Evolutionary conservation across 1,284 basidiomycete species (phyloP).

Genomic region (Marasmius sp.): DNA sequence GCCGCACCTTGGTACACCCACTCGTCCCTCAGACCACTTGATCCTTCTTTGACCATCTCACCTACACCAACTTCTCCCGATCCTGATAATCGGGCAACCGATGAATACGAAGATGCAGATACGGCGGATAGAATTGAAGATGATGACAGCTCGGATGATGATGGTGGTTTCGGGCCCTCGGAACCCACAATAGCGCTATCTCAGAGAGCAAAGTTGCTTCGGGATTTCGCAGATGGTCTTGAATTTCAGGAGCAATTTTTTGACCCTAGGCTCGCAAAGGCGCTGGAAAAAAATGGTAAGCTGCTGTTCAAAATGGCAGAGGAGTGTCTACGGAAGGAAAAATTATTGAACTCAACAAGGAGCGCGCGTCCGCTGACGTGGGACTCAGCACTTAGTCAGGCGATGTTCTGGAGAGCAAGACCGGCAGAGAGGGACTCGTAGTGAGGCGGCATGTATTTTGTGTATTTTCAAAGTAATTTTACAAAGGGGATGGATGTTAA

Average conservation of each 20-base stretch:
- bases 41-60: not conserved
- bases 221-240: not conserved
- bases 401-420: not conserved
- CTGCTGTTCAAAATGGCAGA: not conserved
- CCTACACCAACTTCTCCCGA: not conserved
- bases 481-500: no score
- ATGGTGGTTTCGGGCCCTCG: not conserved
- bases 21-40: constrained; percentile 11
- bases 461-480: no score
- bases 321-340: not conserved
- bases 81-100: not conserved
- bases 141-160: not conserved
- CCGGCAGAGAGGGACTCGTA: not conserved
- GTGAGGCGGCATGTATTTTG: not conserved
- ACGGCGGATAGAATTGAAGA: not conserved
- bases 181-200: not conserved
- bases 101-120: not conserved
- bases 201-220: not conserved
- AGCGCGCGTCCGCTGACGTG: not conserved
- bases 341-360: not conserved
- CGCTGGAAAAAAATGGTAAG: not conserved
- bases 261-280: not conserved
- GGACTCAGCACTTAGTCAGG: not conserved
- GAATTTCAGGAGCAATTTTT: not conserved
- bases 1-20: constrained; percentile 29